A percentile compares a stretch with the other conserved stretches of the same genome.
Evolutionary conservation across 75 land plant species (phyloP).

Genomic region (Larix kaempferi): DNA sequence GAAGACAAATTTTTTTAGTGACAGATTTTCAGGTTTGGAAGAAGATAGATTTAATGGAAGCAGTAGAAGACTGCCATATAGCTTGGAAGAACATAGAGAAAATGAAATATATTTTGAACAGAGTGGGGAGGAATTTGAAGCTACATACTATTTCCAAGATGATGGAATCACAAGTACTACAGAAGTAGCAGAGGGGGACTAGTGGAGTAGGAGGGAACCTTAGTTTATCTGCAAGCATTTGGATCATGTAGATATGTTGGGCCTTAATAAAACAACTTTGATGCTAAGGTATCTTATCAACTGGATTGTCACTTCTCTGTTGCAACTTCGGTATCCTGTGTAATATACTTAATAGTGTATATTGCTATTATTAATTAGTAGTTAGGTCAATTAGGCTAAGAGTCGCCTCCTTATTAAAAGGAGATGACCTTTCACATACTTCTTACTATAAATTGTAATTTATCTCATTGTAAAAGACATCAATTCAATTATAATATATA

Average conservation of each 20-base stretch:
- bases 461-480: too few relatives aligned
- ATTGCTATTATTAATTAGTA: too few relatives aligned
- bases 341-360: too few relatives aligned
- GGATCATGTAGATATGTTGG: conserved; percentile 86
- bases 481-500: too few relatives aligned
- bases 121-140: conserved; percentile 16
- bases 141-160: conserved; percentile 12
- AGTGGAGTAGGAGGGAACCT: conserved; percentile 49
- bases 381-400: too few relatives aligned
- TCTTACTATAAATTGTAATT: too few relatives aligned
- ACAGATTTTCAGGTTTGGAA: conserved; percentile 43
- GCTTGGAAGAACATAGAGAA: conserved; percentile 18
- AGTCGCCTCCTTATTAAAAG: too few relatives aligned
- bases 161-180: conserved; percentile 21
- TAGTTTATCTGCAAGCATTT: conserved; percentile 77
- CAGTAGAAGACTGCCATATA: conserved; percentile 48
- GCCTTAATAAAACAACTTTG: conserved; percentile 83
- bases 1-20: conserved; percentile 19
- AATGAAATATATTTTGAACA: conserved; percentile 10
- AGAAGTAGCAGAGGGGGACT: conserved; percentile 37
- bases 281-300: conserved; percentile 73
- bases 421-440: too few relatives aligned
- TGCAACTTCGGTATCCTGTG: conserved; percentile 62
- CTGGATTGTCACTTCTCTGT: conserved; percentile 88
- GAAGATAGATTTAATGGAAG: conserved; percentile 34